Evolutionary conservation across 805 yeast species (phyloP).

Genomic region (Saccharomycopsis fibuligera): DNA sequence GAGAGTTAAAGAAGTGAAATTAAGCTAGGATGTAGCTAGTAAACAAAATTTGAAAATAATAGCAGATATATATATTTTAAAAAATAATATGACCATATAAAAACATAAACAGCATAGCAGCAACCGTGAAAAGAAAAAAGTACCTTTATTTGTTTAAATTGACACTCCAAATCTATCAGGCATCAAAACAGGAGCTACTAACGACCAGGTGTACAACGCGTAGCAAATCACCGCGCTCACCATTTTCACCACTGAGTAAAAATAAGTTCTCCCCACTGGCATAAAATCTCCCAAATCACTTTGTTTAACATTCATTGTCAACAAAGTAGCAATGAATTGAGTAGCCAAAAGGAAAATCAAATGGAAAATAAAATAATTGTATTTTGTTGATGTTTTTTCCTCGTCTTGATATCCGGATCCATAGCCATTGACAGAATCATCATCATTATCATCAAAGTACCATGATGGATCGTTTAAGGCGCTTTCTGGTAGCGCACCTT

Average conservation of each 20-base stretch:
- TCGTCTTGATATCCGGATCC: no score
- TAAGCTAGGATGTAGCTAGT: no score
- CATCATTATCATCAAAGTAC: slow-evolving; percentile 37
- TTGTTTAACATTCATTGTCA: slow-evolving; percentile 84
- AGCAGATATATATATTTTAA: no score
- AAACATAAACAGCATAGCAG: no score
- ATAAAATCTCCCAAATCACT: slow-evolving; percentile 83
- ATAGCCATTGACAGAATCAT: slow-evolving; percentile 34
- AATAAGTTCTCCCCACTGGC: slow-evolving; percentile 96
- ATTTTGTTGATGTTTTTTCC: slow-evolving; percentile 57
- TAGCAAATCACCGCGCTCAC: slow-evolving; percentile 90
- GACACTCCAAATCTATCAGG: slow-evolving; percentile 70
- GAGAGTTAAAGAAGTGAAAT: no score
- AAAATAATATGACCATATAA: no score
- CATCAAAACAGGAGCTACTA: slow-evolving; percentile 82
- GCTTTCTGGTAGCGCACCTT: slow-evolving; percentile 89
- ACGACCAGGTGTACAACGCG: slow-evolving; percentile 79
- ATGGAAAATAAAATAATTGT: slow-evolving; percentile 85
- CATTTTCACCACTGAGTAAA: slow-evolving; percentile 91
- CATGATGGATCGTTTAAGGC: slow-evolving; percentile 73
- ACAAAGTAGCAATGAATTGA: slow-evolving; percentile 89
- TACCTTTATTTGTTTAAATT: no score
- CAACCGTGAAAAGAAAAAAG: no score
- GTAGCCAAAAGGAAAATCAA: slow-evolving; percentile 90
- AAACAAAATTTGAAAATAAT: no score